Evolutionary conservation across 78 protist species (phyloP).

Genomic region (Planoprotostelium fungivorum): DNA sequence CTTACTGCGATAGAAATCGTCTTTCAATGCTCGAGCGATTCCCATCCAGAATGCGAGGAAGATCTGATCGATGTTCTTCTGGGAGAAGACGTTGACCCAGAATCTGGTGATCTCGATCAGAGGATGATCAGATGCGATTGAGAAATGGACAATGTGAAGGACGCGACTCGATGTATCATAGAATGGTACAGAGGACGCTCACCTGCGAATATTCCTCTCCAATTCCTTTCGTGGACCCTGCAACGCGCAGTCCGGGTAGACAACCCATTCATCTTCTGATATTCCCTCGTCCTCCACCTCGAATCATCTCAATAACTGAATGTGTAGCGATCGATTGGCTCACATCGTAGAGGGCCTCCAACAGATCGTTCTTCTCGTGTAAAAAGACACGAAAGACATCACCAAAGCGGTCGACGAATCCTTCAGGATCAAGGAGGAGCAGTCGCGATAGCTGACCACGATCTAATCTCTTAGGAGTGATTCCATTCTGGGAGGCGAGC

Average conservation of each 20-base stretch:
- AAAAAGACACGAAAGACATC: background rate
- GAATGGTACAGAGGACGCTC: background rate
- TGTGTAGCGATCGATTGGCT: background rate
- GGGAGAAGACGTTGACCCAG: background rate
- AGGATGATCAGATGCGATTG: background rate
- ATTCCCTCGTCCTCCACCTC: background rate
- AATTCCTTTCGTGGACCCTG: background rate
- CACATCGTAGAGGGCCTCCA: background rate
- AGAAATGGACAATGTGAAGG: background rate
- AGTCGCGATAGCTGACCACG: background rate
- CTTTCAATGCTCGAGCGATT: background rate
- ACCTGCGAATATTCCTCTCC: background rate
- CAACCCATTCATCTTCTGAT: no score
- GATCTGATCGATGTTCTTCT: background rate
- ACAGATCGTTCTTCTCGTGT: background rate
- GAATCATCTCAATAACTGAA: no score
- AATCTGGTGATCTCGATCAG: background rate
- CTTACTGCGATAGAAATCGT: background rate
- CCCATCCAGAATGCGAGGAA: background rate
- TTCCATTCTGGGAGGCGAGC: background rate
- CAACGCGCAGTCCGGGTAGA: no score
- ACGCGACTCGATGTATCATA: background rate
- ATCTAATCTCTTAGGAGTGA: background rate
- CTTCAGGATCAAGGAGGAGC: background rate
- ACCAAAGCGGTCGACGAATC: background rate